Evolutionary conservation across 352 stramenopile species (phyloP).

Genomic region (Aphanomyces cochlioides): DNA sequence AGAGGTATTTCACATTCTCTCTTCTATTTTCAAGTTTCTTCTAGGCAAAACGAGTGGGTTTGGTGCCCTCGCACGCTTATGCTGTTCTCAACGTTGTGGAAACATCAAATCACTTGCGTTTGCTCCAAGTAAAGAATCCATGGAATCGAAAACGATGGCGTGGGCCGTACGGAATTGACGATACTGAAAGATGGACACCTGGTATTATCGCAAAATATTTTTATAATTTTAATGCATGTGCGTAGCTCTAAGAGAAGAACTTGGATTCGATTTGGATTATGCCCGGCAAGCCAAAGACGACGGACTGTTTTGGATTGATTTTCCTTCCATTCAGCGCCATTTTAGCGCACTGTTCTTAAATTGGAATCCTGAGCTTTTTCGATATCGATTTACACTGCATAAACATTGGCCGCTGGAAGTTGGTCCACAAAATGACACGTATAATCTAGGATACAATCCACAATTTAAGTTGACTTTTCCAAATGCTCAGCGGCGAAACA

Average conservation of each 20-base stretch:
- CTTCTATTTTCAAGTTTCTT: neutral
- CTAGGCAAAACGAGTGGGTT: constrained; percentile 72
- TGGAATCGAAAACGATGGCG: constrained; percentile 87
- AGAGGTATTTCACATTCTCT: constrained; percentile 29
- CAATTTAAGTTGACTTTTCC: constrained; percentile 88
- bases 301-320: constrained; percentile 96
- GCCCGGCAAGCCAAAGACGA: constrained; percentile 60
- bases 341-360: constrained; percentile 94
- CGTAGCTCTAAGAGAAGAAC: neutral
- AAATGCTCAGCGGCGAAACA: constrained; percentile 29
- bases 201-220: neutral
- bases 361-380: constrained; percentile 94
- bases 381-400: constrained; percentile 71
- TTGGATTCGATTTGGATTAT: constrained; percentile 5
- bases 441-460: constrained; percentile 91
- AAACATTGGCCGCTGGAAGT: constrained; percentile 77
- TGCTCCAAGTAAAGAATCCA: constrained; percentile 96
- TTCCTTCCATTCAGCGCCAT: constrained; percentile 88
- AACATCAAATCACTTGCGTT: constrained; percentile 42
- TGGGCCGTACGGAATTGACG: constrained; percentile 76
- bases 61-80: constrained; percentile 96
- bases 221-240: neutral
- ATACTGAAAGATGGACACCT: constrained; percentile 46
- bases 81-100: constrained; percentile 92
- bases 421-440: constrained; percentile 85